Percentiles rank a stretch among this genome's conserved stretches.
Conservation (phyloP, 192 early-diverging fungal species). For the Funneliformis geosporum region DNA sequence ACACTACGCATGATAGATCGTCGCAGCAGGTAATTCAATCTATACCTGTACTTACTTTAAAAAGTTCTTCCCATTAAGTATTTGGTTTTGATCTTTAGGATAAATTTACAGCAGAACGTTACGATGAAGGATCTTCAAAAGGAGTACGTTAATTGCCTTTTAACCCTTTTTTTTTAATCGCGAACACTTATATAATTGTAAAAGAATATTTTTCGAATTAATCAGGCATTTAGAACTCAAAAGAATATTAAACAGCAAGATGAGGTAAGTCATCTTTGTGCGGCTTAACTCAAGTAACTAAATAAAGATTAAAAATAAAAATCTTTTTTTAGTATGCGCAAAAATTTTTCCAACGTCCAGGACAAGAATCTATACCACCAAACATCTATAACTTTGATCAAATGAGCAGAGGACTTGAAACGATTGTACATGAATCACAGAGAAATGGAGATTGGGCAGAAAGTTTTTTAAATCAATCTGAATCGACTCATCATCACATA, state of each 20-base stretch:
- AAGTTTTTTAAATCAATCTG: conserved; percentile 59
- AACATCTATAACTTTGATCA: conserved; percentile 70
- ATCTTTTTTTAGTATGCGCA: conserved; percentile 51
- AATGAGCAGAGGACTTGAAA: conserved; percentile 68
- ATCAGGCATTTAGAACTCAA: conserved; percentile 25
- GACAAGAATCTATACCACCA: conserved; percentile 13
- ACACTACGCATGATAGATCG: conserved; percentile 74
- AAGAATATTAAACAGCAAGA: background rate
- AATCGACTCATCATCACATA: conserved; percentile 40
- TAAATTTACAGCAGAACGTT: background rate
- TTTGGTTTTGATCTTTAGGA: conserved; percentile 2
- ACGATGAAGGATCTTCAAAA: conserved; percentile 27
- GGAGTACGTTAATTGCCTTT: conserved; percentile 3
- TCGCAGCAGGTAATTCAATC: conserved; percentile 68
- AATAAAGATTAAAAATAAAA: background rate
- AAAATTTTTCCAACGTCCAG: conserved; percentile 52
- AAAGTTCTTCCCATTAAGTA: background rate
- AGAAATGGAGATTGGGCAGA: conserved; percentile 60
- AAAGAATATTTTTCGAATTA: background rate
- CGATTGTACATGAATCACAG: conserved; percentile 42
- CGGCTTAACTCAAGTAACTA: background rate
- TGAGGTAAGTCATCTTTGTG: background rate
- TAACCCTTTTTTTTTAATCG: background rate
- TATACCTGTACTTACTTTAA: background rate
- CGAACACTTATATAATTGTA: background rate